Base-by-base conservation (phyloP, 2,329 filamentous ascomycete genomes). In the Colletotrichum sp. region DNA sequence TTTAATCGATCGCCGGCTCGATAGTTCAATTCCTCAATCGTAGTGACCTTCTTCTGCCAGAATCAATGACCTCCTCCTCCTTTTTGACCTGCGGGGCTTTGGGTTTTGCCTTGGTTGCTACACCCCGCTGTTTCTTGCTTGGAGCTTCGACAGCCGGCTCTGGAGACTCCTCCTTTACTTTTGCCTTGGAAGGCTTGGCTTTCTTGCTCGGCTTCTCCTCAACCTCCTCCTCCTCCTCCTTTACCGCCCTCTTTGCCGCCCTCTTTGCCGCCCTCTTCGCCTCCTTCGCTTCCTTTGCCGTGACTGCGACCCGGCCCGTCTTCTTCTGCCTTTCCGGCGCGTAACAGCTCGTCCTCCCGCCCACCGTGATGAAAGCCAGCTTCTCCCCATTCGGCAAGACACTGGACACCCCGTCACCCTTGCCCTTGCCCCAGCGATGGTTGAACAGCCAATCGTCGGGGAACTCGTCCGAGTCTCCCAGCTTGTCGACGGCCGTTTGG, bases 291-390 rank as follows among this genome's bases (percentile, higher is more conserved):
- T 87, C 85, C 78, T 90, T 90, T 34, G 87, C 84, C 1, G 85
- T 85, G 1, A 84, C 77, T 6, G 82, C 83, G 6, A 88, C 83
- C 5, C 82, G 82, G 0, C 89, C 89, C 0, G 84, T 90, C 88
- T 98, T 98, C 88, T 96, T 98, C 87, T 99, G 97, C 32, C 97
- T 86, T 15, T 89, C 92, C 0, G 96, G 96, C 1, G 98, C 95
- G 69, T 96, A 94, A 64, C 96, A 98, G 81, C 95, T 98, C 5
- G 97, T 99, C 62, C 97, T 89, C 3, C 96, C 96, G 1, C 96
- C 96, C 1, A 99, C 96, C 1, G 94, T 98, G 65, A 99, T 85
- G 81, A 96, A 97, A 0, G 93, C 92, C 62, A 99, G 93, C 84
- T 94, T 96, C 78, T 96, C 93, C 0, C 97, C 97, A 78, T 92